Conservation (phyloP, 768 basidiomycete species). For the Termitomyces eurrhizus region DNA sequence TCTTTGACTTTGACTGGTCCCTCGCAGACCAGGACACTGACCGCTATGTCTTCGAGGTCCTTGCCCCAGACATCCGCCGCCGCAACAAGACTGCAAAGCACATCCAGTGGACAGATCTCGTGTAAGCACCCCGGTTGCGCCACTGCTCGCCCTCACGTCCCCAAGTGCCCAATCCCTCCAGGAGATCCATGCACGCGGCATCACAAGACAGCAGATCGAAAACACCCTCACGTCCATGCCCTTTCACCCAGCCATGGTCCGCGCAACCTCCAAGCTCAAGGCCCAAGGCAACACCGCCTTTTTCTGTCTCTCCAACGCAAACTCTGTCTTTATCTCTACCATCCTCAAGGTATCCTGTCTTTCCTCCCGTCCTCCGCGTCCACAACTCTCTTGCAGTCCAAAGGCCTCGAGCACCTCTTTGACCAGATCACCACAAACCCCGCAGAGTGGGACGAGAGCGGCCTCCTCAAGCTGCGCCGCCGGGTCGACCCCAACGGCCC, state of each 20-base stretch:
- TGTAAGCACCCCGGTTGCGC: conserved; percentile 49
- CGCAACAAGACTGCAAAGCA: conserved; percentile 70
- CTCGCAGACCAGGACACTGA: conserved; percentile 96
- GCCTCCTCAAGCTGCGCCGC: conserved; percentile 72
- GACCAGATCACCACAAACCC: conserved; percentile 90
- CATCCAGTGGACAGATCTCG: conserved; percentile 90
- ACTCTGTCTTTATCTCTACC: conserved; percentile 85
- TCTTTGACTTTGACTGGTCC: conserved; percentile 99
- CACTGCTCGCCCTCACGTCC: conserved; percentile 1
- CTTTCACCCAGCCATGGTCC: conserved; percentile 94
- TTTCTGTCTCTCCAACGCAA: conserved; percentile 92
- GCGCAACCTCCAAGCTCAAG: conserved; percentile 80
- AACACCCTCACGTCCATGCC: conserved; percentile 77
- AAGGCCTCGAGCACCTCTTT: conserved; percentile 70
- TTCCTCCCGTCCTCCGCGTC: background rate
- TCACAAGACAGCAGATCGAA: conserved; percentile 73
- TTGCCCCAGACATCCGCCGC: conserved; percentile 79
- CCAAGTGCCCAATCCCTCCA: conserved; percentile 63
- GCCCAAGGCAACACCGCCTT: conserved; percentile 65
- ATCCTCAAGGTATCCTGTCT: conserved; percentile 65
- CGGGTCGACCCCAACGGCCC: conserved; percentile 71
- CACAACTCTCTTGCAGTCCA: conserved; percentile 45
- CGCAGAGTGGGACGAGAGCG: conserved; percentile 71
- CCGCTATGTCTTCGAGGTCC: conserved; percentile 87
- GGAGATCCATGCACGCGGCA: conserved; percentile 67